A percentile compares a stretch with the other conserved stretches of the same genome.
Conservation (phyloP, 179 eudicot species). For the Dionaea muscipula region DNA sequence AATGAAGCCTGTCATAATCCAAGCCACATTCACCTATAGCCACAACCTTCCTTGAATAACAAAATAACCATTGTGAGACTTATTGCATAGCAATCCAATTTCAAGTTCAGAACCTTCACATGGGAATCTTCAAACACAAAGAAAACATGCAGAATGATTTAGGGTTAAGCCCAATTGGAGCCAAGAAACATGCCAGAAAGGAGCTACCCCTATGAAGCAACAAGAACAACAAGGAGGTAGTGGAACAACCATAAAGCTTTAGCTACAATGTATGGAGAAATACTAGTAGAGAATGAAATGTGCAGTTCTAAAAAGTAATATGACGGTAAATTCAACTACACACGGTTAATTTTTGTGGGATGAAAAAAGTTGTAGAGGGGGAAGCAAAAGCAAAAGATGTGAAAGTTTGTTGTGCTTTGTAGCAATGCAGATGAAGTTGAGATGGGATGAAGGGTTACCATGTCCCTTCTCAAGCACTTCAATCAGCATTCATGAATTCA, state of each 20-base stretch:
- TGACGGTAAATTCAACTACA: background rate
- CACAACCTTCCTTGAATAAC: conserved; percentile 61
- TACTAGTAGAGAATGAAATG: too few relatives aligned
- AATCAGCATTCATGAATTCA: too few relatives aligned
- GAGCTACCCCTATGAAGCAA: too few relatives aligned
- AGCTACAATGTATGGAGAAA: too few relatives aligned
- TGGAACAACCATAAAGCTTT: too few relatives aligned
- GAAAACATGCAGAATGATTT: background rate
- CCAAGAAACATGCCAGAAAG: too few relatives aligned
- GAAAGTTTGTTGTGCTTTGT: background rate
- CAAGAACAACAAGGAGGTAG: too few relatives aligned
- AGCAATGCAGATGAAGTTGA: background rate
- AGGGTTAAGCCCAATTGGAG: too few relatives aligned
- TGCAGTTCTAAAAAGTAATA: background rate
- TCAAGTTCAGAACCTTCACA: background rate
- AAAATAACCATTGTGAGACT: conserved; percentile 1
- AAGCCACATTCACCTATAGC: conserved; percentile 99
- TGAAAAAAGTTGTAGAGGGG: background rate
- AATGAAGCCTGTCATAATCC: conserved; percentile 94
- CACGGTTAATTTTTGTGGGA: background rate
- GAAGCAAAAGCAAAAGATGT: background rate
- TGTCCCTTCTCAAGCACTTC: too few relatives aligned
- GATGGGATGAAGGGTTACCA: too few relatives aligned
- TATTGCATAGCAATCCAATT: background rate
- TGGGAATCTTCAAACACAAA: background rate